Evolutionary conservation across 179 eudicot genomes (phyloP).

Genomic region (Amaranthus tricolor): DNA sequence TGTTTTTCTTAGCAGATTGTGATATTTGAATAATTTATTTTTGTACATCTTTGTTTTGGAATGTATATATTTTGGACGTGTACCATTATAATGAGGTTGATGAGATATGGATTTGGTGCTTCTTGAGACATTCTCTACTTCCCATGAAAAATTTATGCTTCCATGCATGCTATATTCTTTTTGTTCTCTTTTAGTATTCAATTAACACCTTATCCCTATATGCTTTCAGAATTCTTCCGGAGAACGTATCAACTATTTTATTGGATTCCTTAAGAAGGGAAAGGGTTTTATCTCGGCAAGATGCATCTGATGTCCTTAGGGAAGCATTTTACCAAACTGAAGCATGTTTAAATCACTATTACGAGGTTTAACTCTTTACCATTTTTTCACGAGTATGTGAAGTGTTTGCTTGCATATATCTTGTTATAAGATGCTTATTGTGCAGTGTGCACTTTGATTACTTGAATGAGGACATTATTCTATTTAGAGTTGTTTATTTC

Average conservation of each 20-base stretch:
- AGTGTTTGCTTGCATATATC: not conserved
- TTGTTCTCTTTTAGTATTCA: constrained; percentile 1
- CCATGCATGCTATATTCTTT: not conserved
- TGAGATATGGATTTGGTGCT: not conserved
- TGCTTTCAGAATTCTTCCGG: constrained; percentile 72
- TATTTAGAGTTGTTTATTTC: not conserved
- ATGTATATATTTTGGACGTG: not conserved
- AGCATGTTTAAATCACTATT: constrained; percentile 65
- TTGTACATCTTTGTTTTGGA: too few relatives aligned
- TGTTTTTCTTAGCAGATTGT: too few relatives aligned
- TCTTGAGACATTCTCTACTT: not conserved
- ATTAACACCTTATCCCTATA: constrained; percentile 4
- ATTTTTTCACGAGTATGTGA: not conserved
- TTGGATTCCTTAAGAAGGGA: constrained; percentile 65
- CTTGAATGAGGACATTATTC: not conserved
- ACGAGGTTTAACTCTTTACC: constrained; percentile 59
- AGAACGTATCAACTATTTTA: constrained; percentile 63
- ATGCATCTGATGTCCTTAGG: constrained; percentile 91
- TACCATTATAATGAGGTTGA: too few relatives aligned
- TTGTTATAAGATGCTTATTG: not conserved
- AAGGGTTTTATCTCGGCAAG: constrained; percentile 60
- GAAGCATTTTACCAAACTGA: constrained; percentile 84
- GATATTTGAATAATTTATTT: too few relatives aligned
- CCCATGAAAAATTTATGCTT: not conserved
- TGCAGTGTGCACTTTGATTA: not conserved